Percentiles rank a stretch among this genome's conserved stretches.
phyloP scores from a whole-genome alignment of 768 basidiomycete genomes.

The Auriscalpium vulgare region DNA sequence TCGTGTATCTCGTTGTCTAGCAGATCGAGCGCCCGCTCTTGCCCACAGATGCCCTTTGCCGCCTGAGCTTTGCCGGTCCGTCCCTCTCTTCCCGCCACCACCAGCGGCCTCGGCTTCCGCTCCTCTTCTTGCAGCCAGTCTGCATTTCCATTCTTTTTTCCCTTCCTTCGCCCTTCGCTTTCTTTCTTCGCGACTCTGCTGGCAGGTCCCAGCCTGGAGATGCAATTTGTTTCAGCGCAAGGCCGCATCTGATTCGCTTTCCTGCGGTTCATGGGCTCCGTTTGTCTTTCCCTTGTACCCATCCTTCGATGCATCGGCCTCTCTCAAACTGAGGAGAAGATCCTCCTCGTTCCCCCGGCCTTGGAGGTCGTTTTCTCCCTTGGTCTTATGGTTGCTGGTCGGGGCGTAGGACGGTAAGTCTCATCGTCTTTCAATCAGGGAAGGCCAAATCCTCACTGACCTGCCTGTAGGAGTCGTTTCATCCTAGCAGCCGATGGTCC shows the following conservation, averaged over 20 bases:
- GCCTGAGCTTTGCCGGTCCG: neutral
- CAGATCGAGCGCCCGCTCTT: no score
- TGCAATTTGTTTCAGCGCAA: constrained; percentile 21
- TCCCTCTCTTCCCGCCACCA: neutral
- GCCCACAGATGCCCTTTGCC: no score
- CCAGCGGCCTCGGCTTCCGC: neutral
- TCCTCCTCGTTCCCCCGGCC: constrained; percentile 54
- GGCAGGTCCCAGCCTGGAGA: constrained; percentile 26
- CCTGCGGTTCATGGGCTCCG: constrained; percentile 11
- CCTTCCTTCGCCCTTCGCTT: constrained; percentile 5
- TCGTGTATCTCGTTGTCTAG: no score
- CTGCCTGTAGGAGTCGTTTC: constrained; percentile 39
- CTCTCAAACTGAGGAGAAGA: constrained; percentile 33
- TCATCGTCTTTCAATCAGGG: neutral
- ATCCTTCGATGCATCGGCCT: constrained; percentile 65
- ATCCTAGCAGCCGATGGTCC: constrained; percentile 57
- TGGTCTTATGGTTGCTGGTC: constrained; percentile 40
- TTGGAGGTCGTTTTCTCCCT: constrained; percentile 56
- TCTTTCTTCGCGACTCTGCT: constrained; percentile 12
- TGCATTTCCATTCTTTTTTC: constrained; percentile 40
- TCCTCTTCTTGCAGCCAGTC: constrained; percentile 31
- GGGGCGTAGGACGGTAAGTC: constrained; percentile 42
- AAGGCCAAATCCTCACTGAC: neutral
- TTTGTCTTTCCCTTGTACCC: constrained; percentile 63
- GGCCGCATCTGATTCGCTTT: constrained; percentile 12